Conservation (phyloP, 495 filamentous ascomycete species). For the Tuber brumale region DNA sequence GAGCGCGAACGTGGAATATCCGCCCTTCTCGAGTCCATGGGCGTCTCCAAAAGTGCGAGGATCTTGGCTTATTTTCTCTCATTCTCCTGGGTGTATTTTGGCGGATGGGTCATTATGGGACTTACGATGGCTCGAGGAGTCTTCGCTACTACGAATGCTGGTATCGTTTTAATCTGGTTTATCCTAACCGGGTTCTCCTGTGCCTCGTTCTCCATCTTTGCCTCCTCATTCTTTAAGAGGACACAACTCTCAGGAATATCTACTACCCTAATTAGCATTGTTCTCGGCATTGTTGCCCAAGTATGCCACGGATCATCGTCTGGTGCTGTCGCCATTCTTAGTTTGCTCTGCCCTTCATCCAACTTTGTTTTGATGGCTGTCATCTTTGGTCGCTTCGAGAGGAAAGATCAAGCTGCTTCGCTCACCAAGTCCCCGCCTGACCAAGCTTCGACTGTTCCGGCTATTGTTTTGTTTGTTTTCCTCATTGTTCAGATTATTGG, state of each 20-base stretch:
- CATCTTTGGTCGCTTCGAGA: constrained; percentile 61
- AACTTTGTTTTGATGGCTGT: constrained; percentile 69
- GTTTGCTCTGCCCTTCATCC: constrained; percentile 67
- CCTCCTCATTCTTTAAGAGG: constrained; percentile 66
- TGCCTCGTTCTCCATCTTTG: constrained; percentile 62
- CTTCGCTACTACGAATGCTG: constrained; percentile 55
- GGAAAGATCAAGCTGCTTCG: constrained; percentile 50
- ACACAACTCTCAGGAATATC: constrained; percentile 71
- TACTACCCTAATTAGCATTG: constrained; percentile 56
- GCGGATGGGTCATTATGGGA: constrained; percentile 63
- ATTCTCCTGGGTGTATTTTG: constrained; percentile 61
- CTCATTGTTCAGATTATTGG: constrained; percentile 64
- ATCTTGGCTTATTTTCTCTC: constrained; percentile 61
- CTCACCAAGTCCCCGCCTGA: constrained; percentile 53
- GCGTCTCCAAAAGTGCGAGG: constrained; percentile 65
- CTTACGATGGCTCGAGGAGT: constrained; percentile 56
- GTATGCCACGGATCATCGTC: constrained; percentile 51
- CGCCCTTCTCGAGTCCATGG: constrained; percentile 74
- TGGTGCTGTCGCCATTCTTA: constrained; percentile 55
- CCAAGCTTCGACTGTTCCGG: constrained; percentile 57
- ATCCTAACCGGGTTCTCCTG: constrained; percentile 60
- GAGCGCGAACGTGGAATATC: constrained; percentile 76
- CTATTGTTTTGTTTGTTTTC: constrained; percentile 62
- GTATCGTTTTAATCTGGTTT: constrained; percentile 54
- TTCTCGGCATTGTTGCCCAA: constrained; percentile 65